Percentiles rank a stretch among this genome's conserved stretches.
Evolutionary conservation across 2,329 filamentous ascomycete genomes (phyloP).

Genomic region (Passalora sequoiae): DNA sequence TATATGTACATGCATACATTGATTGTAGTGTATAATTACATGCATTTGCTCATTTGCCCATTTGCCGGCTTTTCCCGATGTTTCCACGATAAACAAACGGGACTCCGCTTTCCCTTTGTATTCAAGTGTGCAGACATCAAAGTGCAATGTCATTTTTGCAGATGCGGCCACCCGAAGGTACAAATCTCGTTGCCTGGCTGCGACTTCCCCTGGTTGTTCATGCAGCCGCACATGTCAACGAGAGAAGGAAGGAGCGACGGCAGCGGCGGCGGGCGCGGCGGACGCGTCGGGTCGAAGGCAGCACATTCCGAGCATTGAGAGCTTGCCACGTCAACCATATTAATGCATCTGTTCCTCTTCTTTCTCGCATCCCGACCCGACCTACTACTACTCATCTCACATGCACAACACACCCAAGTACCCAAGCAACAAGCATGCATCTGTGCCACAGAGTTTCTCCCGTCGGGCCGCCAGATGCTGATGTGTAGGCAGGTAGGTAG

Average conservation of each 20-base stretch:
- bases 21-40: no score
- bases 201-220: slow-evolving; percentile 1
- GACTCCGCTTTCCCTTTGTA: background rate
- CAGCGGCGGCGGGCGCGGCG: no score
- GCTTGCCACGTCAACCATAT: background rate
- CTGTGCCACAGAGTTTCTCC: slow-evolving; percentile 1
- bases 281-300: background rate
- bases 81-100: no score
- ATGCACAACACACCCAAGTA: no score
- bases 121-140: slow-evolving; percentile 1
- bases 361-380: no score
- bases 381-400: no score
- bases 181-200: slow-evolving; percentile 3
- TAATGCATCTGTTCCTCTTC: no score
- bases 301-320: background rate
- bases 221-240: no score
- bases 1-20: background rate
- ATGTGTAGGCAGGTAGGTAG: no score
- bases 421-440: no score
- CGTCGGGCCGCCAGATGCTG: slow-evolving; percentile 11
- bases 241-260: no score
- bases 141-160: background rate
- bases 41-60: background rate
- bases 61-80: background rate
- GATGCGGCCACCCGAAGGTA: background rate